A percentile compares a stretch with the other conserved stretches of the same genome.
Evolutionary conservation across 495 filamentous ascomycete genomes (phyloP).

Genomic region (Tuber brumale): DNA sequence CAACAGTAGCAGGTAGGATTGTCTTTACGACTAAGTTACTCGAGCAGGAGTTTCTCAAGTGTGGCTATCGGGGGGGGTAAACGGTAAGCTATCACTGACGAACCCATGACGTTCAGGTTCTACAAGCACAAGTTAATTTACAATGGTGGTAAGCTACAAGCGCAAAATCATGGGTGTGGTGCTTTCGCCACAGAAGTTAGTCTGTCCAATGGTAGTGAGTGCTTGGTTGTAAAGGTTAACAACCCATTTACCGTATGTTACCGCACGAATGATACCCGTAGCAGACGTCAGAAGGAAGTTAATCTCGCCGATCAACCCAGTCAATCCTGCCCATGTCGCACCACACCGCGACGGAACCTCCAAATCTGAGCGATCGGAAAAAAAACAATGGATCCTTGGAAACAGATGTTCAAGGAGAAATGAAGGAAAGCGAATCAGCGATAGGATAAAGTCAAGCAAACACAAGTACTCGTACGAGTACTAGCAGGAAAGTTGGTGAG

Average conservation of each 20-base stretch:
- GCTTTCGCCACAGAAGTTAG: background rate
- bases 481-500: too few species aligned
- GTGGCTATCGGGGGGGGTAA: background rate
- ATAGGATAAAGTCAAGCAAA: too few species aligned
- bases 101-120: background rate
- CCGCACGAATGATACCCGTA: background rate
- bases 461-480: too few species aligned
- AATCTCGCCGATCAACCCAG: slow-evolving; percentile 8
- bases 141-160: background rate
- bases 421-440: background rate
- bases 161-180: background rate
- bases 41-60: background rate
- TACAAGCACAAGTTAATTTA: too few species aligned
- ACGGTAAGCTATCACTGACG: background rate
- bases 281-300: slow-evolving; percentile 29
- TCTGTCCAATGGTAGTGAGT: background rate
- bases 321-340: background rate
- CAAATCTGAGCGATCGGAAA: background rate
- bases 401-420: background rate
- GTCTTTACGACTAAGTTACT: background rate
- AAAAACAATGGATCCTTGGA: background rate
- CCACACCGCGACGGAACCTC: background rate
- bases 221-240: background rate
- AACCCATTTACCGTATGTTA: background rate
- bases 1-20: background rate